These are phyloP conservation scores for Mycena citricolor DNA, from an alignment of 1,284 basidiomycete species.

Conservation along the genomic window DNA sequence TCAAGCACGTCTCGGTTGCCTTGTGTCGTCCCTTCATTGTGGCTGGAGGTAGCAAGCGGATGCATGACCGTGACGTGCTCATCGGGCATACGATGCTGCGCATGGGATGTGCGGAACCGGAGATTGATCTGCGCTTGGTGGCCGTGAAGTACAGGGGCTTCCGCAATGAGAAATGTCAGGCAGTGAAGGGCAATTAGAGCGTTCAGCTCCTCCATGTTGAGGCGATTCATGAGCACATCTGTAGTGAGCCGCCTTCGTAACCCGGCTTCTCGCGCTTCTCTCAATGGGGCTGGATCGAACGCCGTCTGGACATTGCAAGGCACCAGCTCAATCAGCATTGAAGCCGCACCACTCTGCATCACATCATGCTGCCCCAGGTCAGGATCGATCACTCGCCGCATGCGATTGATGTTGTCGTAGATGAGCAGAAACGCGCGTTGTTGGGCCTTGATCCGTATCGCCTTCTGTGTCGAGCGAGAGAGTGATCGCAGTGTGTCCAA, in stretches of 20 bases:
- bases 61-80: constrained; percentile 2
- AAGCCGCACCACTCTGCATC: constrained; percentile 9
- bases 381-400: constrained; percentile 9
- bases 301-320: constrained; percentile 5
- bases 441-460: neutral
- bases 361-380: constrained; percentile 5
- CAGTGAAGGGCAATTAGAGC: constrained; percentile 4
- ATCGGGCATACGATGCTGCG: constrained; percentile 7
- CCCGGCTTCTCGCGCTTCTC: neutral
- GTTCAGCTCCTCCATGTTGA: constrained; percentile 1
- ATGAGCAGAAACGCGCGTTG: constrained; percentile 6
- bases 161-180: constrained; percentile 2
- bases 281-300: constrained; percentile 1
- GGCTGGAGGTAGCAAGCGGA: constrained; percentile 3
- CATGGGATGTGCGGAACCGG: constrained; percentile 1
- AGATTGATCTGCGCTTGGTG: constrained; percentile 2
- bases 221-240: neutral
- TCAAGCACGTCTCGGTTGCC: constrained; percentile 8
- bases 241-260: constrained; percentile 1
- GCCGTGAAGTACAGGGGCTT: neutral
- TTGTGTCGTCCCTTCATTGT: constrained; percentile 1
- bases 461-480: neutral
- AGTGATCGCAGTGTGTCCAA: constrained; percentile 1
- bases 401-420: constrained; percentile 13
- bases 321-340: constrained; percentile 9